Percentiles rank a stretch among this genome's conserved stretches.
phyloP scores from a whole-genome alignment of 2,329 filamentous ascomycete genomes.

The Curvularia eragrostidis region DNA sequence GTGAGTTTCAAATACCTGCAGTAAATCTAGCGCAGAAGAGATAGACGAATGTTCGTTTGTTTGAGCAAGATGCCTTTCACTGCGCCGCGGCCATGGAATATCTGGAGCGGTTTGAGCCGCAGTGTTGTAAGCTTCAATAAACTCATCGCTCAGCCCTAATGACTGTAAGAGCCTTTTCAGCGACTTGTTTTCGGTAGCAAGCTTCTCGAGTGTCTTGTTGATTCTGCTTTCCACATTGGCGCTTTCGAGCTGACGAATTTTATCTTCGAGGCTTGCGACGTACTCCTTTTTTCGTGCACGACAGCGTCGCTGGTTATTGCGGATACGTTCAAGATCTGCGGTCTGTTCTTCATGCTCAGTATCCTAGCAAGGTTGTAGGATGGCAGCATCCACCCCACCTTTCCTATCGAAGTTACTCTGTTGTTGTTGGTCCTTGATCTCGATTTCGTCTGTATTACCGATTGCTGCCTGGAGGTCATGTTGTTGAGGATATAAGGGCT shows the following conservation, averaged over 20 bases:
- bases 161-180: conserved; percentile 19
- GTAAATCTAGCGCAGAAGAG: neutral
- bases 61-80: neutral
- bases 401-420: neutral
- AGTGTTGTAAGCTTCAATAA: conserved; percentile 19
- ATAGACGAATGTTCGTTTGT: no score
- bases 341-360: conserved; percentile 5
- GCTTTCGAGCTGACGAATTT: conserved; percentile 20
- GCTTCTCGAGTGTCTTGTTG: conserved; percentile 8
- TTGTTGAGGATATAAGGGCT: neutral
- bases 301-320: conserved; percentile 30
- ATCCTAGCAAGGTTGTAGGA: neutral
- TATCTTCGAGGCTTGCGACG: conserved; percentile 22
- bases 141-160: conserved; percentile 19
- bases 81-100: neutral
- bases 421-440: neutral
- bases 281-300: conserved; percentile 24
- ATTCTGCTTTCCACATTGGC: neutral
- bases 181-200: neutral
- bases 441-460: neutral
- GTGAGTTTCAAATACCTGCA: neutral
- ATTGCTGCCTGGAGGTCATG: neutral
- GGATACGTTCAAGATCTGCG: conserved; percentile 21
- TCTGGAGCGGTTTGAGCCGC: conserved; percentile 13
- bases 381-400: neutral